These are phyloP conservation scores for Leucosporidium yakuticum DNA, from an alignment of 768 basidiomycete species.

Conservation along the genomic window DNA sequence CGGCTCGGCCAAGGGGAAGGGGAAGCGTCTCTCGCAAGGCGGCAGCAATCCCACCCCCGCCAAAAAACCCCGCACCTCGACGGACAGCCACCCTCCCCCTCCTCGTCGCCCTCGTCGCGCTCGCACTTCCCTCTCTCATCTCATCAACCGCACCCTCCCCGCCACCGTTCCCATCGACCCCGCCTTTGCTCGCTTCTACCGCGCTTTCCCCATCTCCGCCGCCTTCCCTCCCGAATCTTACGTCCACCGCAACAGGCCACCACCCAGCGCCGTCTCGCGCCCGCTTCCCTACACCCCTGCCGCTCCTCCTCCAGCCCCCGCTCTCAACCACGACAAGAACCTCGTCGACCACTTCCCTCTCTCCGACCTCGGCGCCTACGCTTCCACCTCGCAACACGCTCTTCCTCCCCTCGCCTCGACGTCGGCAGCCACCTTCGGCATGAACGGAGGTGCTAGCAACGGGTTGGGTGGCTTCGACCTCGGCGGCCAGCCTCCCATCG, in stretches of 20 bases:
- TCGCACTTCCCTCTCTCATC: constrained; percentile 11
- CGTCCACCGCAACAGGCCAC: neutral
- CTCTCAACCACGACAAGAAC: too few species aligned
- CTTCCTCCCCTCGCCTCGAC: neutral
- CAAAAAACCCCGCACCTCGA: constrained; percentile 10
- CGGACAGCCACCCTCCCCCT: neutral
- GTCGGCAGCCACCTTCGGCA: neutral
- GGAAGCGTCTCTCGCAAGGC: neutral
- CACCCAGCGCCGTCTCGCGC: neutral
- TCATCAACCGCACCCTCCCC: constrained; percentile 51
- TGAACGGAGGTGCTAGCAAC: neutral
- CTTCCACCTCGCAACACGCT: neutral
- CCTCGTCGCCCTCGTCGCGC: constrained; percentile 25
- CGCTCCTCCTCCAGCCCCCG: too few species aligned
- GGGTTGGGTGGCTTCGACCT: neutral
- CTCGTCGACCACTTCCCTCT: too few species aligned
- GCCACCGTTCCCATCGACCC: constrained; percentile 49
- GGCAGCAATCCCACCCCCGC: neutral
- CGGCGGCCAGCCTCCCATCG: neutral
- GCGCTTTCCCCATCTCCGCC: constrained; percentile 62
- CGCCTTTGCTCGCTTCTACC: constrained; percentile 59
- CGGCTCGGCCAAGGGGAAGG: neutral
- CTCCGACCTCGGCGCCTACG: neutral
- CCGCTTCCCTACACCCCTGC: too few species aligned
- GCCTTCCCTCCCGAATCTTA: constrained; percentile 47